Base-by-base conservation (phyloP, 2,329 filamentous ascomycete genomes). In the Scedosporium boydii region DNA sequence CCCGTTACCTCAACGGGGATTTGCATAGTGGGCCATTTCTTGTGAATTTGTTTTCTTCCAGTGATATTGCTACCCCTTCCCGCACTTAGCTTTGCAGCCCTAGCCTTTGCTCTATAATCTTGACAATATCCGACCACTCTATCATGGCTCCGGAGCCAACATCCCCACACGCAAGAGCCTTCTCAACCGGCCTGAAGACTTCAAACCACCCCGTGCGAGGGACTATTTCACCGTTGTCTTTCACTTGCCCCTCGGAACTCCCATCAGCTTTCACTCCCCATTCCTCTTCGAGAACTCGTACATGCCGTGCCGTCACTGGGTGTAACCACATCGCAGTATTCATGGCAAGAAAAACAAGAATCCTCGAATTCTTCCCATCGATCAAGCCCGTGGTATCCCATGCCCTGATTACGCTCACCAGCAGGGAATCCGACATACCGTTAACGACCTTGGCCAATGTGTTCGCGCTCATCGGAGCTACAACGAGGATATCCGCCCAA, bases 241-340 rank as follows among this genome's bases (percentile, higher is more conserved):
- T 41, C n/a, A 21, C 59, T 26, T 26, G 26, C 26, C 5, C 42
- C 59, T 26, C 51, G 5, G 23, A 27, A 23, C 42, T 58, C 38
- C 23, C 53, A 55, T 75, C 70, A 23, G 72, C 70, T 21, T 73
- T 67, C 1, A 74, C 76, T 5, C 87, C 87, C 91, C 92, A 96
- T 63, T 92, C 89, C 58, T 88, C 82, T 65, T 87, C 82, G 57
- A 97, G 76, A 0, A 89, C 77, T 48, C 76, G 76, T 44, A 96
- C 75, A 66, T 96, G 91, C 65, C 83, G 85, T 59, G 76, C 80
- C 1, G 93, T 96, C 56, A 96, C 78, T 1, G 92, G 93, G 71
- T 97, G 91, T 62, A 81, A 79, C 88, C 90, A 96, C 93, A 96
- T 96, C 3, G 87, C 86, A 26, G 86, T 91, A 72, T 97, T 96